Percentiles rank a stretch among this genome's conserved stretches.
These are phyloP conservation scores for Avena eriantha DNA, from an alignment of 176 grass and related monocot species.

Conservation along the genomic window DNA sequence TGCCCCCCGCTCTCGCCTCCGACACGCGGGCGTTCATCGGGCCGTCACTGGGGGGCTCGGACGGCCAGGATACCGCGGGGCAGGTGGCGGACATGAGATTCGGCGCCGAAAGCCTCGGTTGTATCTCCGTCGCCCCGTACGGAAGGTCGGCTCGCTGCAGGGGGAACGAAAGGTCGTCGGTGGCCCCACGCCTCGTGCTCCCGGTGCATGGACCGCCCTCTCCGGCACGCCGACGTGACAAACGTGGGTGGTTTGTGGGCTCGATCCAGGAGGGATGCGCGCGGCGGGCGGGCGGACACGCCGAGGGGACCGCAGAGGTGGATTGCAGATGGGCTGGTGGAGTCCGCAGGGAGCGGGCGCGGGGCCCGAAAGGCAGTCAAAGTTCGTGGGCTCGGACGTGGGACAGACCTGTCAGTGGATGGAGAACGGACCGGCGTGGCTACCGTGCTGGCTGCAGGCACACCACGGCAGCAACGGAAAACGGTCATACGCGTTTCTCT, in stretches of 20 bases:
- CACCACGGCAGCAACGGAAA: neutral
- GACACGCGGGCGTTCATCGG: slow-evolving; percentile 12
- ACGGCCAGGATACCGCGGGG: neutral
- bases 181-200: slow-evolving; percentile 2
- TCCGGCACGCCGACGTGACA: neutral
- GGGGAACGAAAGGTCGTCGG: slow-evolving; percentile 47
- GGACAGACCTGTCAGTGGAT: neutral
- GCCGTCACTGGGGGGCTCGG: neutral
- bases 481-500: neutral
- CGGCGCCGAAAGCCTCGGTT: slow-evolving; percentile 60
- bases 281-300: slow-evolving; percentile 39
- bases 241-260: slow-evolving; percentile 32
- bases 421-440: neutral
- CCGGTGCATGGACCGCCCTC: neutral
- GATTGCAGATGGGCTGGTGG: slow-evolving; percentile 50
- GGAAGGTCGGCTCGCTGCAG: slow-evolving; percentile 38
- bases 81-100: slow-evolving; percentile 49
- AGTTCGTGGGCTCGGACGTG: neutral
- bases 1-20: neutral
- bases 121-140: slow-evolving; percentile 51
- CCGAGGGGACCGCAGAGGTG: slow-evolving; percentile 35
- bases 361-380: slow-evolving; percentile 43
- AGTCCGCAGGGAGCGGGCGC: slow-evolving; percentile 34
- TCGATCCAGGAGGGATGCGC: slow-evolving; percentile 15
- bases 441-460: neutral